phyloP scores from a whole-genome alignment of 2,329 filamentous ascomycete genomes.

The Chalara sp. region DNA sequence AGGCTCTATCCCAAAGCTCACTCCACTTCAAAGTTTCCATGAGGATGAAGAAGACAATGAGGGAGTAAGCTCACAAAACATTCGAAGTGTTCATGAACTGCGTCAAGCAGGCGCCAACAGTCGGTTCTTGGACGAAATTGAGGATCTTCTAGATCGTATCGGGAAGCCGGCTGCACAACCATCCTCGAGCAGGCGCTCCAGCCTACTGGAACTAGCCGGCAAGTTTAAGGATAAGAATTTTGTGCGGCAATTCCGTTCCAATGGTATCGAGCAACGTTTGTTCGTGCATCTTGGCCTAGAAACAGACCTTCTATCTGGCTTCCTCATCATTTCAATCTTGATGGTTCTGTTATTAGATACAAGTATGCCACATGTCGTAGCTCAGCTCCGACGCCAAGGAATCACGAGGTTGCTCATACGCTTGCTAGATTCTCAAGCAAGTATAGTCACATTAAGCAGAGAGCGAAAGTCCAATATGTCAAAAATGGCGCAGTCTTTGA shows the following conservation, averaged over 20 bases:
- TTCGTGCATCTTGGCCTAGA: conserved; percentile 54
- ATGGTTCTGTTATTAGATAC: conserved; percentile 54
- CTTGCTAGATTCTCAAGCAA: conserved; percentile 45
- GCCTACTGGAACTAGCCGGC: conserved; percentile 51
- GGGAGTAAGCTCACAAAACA: conserved; percentile 30
- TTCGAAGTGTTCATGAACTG: conserved; percentile 59
- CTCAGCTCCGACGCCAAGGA: conserved; percentile 48
- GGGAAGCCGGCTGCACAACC: conserved; percentile 38
- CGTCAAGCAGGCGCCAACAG: conserved; percentile 60
- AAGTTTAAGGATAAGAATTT: conserved; percentile 58
- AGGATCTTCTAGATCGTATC: conserved; percentile 56
- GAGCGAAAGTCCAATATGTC: conserved; percentile 65
- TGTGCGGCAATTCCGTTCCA: conserved; percentile 64
- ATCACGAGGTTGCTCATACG: conserved; percentile 47
- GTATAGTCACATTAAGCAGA: conserved; percentile 54
- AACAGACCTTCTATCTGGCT: conserved; percentile 54
- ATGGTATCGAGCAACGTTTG: conserved; percentile 63
- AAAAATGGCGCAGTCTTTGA: conserved; percentile 49
- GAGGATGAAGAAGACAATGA: conserved; percentile 24
- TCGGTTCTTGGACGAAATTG: conserved; percentile 58
- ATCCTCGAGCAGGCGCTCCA: conserved; percentile 48
- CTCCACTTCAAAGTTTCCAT: conserved; percentile 21
- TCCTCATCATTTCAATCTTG: conserved; percentile 57
- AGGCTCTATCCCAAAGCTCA: conserved; percentile 18
- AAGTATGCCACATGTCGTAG: conserved; percentile 52